Conservation (phyloP, 441 rosid species). For the Flueggea neowawraea region DNA sequence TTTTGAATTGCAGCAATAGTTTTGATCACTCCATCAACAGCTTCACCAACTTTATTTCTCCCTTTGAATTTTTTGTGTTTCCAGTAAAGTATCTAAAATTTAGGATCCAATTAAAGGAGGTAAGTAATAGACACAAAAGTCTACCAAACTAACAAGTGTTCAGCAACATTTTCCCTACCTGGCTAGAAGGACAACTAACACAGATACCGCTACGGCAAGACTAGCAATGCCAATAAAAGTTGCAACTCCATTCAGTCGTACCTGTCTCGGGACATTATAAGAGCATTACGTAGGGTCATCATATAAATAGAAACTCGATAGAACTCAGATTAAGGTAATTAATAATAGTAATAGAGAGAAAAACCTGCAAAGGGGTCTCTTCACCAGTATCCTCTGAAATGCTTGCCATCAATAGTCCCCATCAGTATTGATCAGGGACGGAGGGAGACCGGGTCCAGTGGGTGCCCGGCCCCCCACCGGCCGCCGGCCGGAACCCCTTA, state of each 20-base stretch:
- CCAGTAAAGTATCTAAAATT: conserved; percentile 82
- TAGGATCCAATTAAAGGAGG: conserved; percentile 16
- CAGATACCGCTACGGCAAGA: conserved; percentile 78
- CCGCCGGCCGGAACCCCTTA: too few relatives aligned
- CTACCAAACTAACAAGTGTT: background rate
- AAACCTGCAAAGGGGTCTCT: conserved; percentile 99
- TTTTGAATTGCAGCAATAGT: too few relatives aligned
- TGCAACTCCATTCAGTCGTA: conserved; percentile 96
- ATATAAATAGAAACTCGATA: background rate
- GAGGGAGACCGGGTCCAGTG: too few relatives aligned
- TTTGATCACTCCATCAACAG: conserved; percentile 73
- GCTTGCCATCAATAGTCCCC: conserved; percentile 99
- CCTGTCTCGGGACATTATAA: conserved; percentile 42
- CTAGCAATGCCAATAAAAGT: conserved; percentile 95
- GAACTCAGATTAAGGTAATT: background rate
- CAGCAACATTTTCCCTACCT: conserved; percentile 42
- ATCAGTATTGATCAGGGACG: too few relatives aligned
- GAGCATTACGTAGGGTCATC: conserved; percentile 6
- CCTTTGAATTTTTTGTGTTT: conserved; percentile 47
- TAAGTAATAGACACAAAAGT: background rate
- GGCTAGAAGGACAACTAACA: conserved; percentile 75
- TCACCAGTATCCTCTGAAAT: conserved; percentile 98
- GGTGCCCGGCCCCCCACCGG: too few relatives aligned
- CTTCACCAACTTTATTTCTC: conserved; percentile 42
- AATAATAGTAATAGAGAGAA: conserved; percentile 13